Base-by-base conservation (phyloP, 257 asterid genomes). In the Euphrasia confusa region DNA sequence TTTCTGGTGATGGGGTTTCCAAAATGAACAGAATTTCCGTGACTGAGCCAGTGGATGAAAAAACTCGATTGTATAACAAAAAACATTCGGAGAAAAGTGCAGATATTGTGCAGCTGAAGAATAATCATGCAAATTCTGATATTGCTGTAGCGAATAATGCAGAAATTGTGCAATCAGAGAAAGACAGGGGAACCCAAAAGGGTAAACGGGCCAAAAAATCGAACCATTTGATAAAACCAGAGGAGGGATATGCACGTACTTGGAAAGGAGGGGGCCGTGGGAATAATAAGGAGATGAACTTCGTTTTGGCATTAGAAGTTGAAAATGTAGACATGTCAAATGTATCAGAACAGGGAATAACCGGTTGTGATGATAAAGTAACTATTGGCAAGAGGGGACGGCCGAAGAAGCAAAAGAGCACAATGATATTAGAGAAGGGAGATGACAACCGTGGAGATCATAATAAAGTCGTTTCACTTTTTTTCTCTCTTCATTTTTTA, bases 151-250 rank as follows among this genome's bases (percentile, higher is more conserved):
- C n/a, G 26, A 48, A 48, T 4, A 48, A 47, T 26, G 42, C 66
- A 8, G 64, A 60, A 35, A 47, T 26, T 30, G 61, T 52, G 60
- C 73, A 63, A 40, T 30, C 60, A 11, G 75, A 63, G 68, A 69
- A 54, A 10, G 63, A 58, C 32, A 49, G 24, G 50, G 71, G 61
- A 33, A 28, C 42, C 14, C 26, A 35, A 54, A 74, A 69, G 40
- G 54, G 66, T 52, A 76, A 65, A 69, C 68, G 71, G 73, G 75
- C 66, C 33, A 69, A 64, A 65, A 73, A 64, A 66, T 68, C 77
- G 10, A 73, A 72, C 47, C 61, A 81, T 58, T 49, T 73, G 42
- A 27, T 64, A 10, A 77, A 75, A 55, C 76, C 65, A 3, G 78
- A 67, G 63, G 74, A 75, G 61, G 81, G 78, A 10, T 72, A 66